Base-by-base conservation (phyloP, 73 alveolate genomes). In the Blepharisma japonicum region DNA sequence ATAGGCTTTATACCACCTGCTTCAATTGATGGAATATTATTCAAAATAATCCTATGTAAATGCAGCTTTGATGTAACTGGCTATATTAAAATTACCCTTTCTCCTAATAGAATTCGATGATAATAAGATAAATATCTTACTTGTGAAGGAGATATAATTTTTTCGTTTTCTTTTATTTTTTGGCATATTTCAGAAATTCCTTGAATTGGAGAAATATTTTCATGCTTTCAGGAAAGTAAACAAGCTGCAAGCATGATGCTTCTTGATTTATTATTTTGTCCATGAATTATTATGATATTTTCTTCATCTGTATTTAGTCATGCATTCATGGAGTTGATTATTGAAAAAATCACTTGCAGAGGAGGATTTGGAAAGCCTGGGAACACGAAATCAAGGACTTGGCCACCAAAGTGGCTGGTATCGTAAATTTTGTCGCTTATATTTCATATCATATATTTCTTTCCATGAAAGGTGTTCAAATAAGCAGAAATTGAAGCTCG, bases 351-450 rank as follows among this genome's bases (percentile, higher is more conserved):
- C 46, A 61, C 46, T 8, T n/a, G 23, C 2, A 61, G 48, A 25
- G 38, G 74, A 20, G 74, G 74, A 39, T 61, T 61, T 61, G 74
- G 74, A 25, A 14, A 61, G 18, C 74, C 74, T 14, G 23, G 47
- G 47, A 18, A 61, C 23, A 61, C 11, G 48, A 61, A 61, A 9
- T 61, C 74, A 9, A 25, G 46, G 4, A 11, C 11, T 61, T 61
- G 38, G 38, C 50, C 39, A 9, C 47, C 14, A 25, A 61, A 61
- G 2, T n/a, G 39, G 47, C 46, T 25, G 6, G 49, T 61, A 3
- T n/a, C 50, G 48, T 61, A 25, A 61, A 11, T n/a, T n/a, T 61
- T 14, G 14, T 61, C 74, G 48, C 74, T 61, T 61, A 61, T 8
- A 39, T 61, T 61, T 39, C 74, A 61, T n/a, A 61, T 61, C 74